Evolutionary conservation across 208 protist genomes (phyloP), one percentile per base, ranked within the genome.

Genomic region (Zelonia costaricensis): DNA sequence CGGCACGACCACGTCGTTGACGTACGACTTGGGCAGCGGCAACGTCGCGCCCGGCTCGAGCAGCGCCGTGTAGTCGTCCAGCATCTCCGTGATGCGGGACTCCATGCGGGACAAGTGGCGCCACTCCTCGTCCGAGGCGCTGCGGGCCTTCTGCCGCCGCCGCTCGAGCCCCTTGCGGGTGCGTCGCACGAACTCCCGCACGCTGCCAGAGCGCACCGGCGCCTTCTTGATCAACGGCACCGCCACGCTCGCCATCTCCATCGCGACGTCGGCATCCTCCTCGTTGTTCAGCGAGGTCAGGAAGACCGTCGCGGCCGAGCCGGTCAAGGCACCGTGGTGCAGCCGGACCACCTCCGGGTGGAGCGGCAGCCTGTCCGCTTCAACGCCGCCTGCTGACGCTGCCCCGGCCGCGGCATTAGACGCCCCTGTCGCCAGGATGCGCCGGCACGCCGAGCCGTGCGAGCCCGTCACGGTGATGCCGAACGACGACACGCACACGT

Each of bases 401-500:
- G 6, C 43, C n/a, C n/a, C n/a, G n/a, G n/a, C n/a, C n/a, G n/a
- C n/a, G n/a, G n/a, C n/a, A n/a, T n/a, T n/a, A n/a, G n/a, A n/a
- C n/a, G n/a, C n/a, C n/a, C n/a, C n/a, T n/a, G n/a, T 38, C 6
- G 57, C 28, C 20, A 72, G 18, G 22, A 72, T 27, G 42, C 54
- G 46, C 47, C 39, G 40, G 20, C 62, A 65, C 30, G 54, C 25
- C n/a, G 39, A 46, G n/a, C 40, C 38, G 48, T 80, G 66, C 10
- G 74, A 75, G 43, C 74, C 74, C 25, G 62, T 59, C 12, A 84
- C 55, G 25, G 58, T 67, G 9, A 64, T 23, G n/a, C 43, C 74
- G 31, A 84, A 69, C 49, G 72, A 80, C 25, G 60, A 64, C 18
- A 72, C 63, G 13, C 74, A 31, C 27, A 76, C 69, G 57, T 80